A percentile compares a stretch with the other conserved stretches of the same genome.
These are phyloP conservation scores for Aurantiochytrium sp. DNA, from an alignment of 108 stramenopile genomes.

Conservation along the genomic window DNA sequence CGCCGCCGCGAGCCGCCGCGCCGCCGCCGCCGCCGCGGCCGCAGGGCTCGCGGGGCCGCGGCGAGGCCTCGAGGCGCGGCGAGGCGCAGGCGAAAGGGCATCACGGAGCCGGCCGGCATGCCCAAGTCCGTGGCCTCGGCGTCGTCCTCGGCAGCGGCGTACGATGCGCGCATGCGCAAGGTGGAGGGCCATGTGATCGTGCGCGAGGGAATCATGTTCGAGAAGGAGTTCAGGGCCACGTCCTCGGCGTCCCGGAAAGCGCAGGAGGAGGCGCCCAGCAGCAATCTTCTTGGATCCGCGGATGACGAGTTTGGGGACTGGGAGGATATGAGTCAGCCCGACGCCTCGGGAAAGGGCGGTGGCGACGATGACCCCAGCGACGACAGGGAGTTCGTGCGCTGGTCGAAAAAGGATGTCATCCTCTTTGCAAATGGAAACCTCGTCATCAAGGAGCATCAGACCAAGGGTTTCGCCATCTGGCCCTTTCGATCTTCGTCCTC, in stretches of 20 bases:
- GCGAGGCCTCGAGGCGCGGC: neutral
- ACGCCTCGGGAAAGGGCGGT: neutral
- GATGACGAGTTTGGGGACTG: neutral
- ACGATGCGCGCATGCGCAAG: neutral
- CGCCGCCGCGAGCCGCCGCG: too few relatives aligned
- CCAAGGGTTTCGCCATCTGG: neutral
- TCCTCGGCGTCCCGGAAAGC: neutral
- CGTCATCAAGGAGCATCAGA: neutral
- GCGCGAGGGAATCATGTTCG: slow-evolving; percentile 10
- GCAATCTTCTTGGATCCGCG: neutral
- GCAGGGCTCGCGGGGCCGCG: too few relatives aligned
- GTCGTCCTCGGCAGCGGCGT: neutral
- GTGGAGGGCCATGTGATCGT: neutral
- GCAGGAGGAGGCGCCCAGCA: neutral
- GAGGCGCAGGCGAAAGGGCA: neutral
- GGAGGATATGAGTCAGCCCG: neutral
- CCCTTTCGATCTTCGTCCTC: neutral
- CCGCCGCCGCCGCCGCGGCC: too few relatives aligned
- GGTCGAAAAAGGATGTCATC: neutral
- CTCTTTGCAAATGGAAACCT: slow-evolving; percentile 4
- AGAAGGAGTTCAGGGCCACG: neutral
- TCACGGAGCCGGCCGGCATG: neutral
- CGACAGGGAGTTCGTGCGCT: slow-evolving; percentile 1
- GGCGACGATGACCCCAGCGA: neutral
- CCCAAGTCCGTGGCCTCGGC: neutral